Evolutionary conservation across 2,329 filamentous ascomycete species (phyloP).

Genomic region (Eutypa lata): DNA sequence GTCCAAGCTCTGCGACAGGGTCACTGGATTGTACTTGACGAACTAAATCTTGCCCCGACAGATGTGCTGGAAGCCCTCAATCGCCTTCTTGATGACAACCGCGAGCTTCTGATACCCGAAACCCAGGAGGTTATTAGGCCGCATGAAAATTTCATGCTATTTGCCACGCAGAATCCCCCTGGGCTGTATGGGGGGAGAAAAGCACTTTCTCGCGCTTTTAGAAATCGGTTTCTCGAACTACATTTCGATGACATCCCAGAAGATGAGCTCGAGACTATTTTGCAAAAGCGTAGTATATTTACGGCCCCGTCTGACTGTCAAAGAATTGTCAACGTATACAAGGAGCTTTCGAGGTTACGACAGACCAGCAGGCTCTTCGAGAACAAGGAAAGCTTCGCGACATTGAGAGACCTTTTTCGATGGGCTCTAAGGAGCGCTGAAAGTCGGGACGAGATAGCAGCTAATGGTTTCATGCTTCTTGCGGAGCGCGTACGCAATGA

Average conservation of each 20-base stretch:
- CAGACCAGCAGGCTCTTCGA: conserved; percentile 93
- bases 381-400: conserved; percentile 96
- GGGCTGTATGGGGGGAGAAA: conserved; percentile 95
- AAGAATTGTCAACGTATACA: conserved; percentile 90
- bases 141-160: conserved; percentile 94
- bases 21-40: conserved; percentile 97
- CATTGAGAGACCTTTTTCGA: conserved; percentile 88
- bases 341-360: conserved; percentile 82
- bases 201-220: conserved; percentile 86
- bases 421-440: conserved; percentile 88
- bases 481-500: conserved; percentile 91
- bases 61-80: conserved; percentile 97
- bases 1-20: conserved; percentile 90
- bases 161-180: conserved; percentile 95
- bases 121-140: conserved; percentile 92
- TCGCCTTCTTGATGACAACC: conserved; percentile 90
- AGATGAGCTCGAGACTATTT: conserved; percentile 85
- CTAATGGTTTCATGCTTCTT: conserved; percentile 93
- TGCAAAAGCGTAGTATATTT: conserved; percentile 81
- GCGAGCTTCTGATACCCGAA: conserved; percentile 92
- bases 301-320: conserved; percentile 88
- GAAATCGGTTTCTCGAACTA: conserved; percentile 93
- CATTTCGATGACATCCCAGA: conserved; percentile 99
- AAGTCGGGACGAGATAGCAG: conserved; percentile 81
- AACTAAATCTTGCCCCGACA: conserved; percentile 93